A percentile compares a stretch with the other conserved stretches of the same genome.
Conservation (phyloP, 768 basidiomycete species). For the Mrakia frigida region DNA sequence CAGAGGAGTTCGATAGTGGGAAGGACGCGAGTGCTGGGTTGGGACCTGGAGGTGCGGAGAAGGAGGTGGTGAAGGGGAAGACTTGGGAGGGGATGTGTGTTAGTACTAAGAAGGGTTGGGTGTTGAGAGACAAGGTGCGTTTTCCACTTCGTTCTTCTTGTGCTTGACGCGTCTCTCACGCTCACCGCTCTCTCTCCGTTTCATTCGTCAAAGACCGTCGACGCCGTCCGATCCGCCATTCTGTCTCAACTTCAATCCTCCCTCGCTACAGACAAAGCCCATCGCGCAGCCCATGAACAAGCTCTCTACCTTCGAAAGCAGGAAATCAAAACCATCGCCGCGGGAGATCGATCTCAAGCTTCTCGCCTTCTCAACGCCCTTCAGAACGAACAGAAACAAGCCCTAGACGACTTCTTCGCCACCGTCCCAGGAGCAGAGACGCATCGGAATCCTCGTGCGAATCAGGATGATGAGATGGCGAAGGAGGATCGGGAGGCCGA, state of each 20-base stretch:
- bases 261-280: neutral
- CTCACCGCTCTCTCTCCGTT: neutral
- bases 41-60: neutral
- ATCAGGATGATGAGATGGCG: neutral
- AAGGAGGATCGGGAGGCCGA: neutral
- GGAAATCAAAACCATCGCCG: neutral
- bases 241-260: conserved; percentile 8
- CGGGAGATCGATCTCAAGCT: neutral
- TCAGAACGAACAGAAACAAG: neutral
- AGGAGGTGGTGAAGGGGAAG: neutral
- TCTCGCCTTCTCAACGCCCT: neutral
- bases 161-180: too few relatives aligned
- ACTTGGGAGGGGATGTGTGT: conserved; percentile 21
- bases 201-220: neutral
- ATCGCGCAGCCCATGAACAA: neutral
- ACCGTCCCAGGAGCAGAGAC: neutral
- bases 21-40: neutral
- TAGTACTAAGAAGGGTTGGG: conserved; percentile 17
- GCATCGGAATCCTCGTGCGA: neutral
- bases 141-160: neutral
- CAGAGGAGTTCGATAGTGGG: neutral
- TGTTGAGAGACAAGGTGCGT: conserved; percentile 10
- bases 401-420: conserved; percentile 12
- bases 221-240: conserved; percentile 19
- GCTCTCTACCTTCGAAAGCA: neutral